Percentiles rank a stretch among this genome's conserved stretches.
phyloP scores from a whole-genome alignment of 164 flowering plant species.

The Hamamelis virginiana region DNA sequence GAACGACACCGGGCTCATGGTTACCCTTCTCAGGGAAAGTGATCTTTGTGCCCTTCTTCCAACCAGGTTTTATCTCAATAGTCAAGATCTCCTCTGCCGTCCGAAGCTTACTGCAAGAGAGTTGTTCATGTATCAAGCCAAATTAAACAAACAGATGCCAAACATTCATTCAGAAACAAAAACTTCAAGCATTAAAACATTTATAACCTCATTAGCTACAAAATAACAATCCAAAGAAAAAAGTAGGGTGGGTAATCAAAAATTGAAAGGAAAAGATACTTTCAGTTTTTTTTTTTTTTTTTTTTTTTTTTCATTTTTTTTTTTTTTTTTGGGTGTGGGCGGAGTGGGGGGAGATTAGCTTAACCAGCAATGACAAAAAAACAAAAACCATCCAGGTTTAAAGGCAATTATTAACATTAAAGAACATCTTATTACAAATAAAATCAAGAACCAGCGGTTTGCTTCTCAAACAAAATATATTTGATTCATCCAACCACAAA shows the following conservation, averaged over 20 bases:
- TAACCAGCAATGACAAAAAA: no score
- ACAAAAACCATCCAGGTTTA: no score
- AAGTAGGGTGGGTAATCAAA: background rate
- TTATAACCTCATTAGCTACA: background rate
- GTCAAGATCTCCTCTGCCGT: conserved; percentile 76
- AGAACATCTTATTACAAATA: no score
- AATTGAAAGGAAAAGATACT: no score
- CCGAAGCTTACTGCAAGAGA: conserved; percentile 50
- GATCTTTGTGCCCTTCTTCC: conserved; percentile 97
- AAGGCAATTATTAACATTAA: no score
- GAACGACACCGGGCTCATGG: conserved; percentile 61
- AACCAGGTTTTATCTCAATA: conserved; percentile 88
- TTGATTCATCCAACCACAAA: no score
- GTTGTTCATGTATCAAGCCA: background rate
- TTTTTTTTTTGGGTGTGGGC: no score
- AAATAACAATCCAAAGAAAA: background rate
- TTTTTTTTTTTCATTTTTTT: no score
- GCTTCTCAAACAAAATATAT: no score
- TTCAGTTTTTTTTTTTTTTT: no score
- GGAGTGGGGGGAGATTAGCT: no score
- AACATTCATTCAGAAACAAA: background rate
- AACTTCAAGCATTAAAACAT: background rate
- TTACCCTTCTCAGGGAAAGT: conserved; percentile 92
- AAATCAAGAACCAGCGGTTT: no score
- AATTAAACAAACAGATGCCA: background rate